Evolutionary conservation across 345 rosid genomes (phyloP).

Genomic region (Hypericum androsaemum): DNA sequence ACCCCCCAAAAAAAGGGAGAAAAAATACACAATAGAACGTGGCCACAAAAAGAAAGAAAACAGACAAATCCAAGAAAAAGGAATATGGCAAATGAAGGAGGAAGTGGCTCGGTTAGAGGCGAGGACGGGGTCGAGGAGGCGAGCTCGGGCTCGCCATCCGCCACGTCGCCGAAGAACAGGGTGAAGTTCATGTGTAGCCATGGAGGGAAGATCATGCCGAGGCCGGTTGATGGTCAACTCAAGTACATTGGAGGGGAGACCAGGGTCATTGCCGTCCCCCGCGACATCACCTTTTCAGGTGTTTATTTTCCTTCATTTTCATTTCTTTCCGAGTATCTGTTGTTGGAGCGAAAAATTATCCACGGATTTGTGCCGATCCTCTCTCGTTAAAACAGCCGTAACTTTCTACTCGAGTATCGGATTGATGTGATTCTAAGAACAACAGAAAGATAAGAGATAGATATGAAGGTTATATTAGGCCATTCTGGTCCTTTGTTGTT

Average conservation of each 20-base stretch:
- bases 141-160: conserved; percentile 14
- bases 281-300: conserved; percentile 54
- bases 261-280: conserved; percentile 59
- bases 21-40: too few species aligned
- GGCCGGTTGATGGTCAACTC: conserved; percentile 54
- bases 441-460: too few species aligned
- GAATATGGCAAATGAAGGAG: not conserved
- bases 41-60: too few species aligned
- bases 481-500: not conserved
- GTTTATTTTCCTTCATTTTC: not conserved
- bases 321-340: too few species aligned
- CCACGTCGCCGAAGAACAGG: conserved; percentile 30
- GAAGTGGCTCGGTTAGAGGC: conserved; percentile 6
- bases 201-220: conserved; percentile 80
- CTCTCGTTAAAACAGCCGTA: too few species aligned
- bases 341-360: not conserved
- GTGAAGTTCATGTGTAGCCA: conserved; percentile 75
- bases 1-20: too few species aligned
- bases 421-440: too few species aligned
- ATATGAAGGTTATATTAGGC: too few species aligned
- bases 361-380: not conserved
- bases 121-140: conserved; percentile 13
- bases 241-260: conserved; percentile 93
- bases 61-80: too few species aligned
- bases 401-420: too few species aligned